Percentiles rank a stretch among this genome's conserved stretches.
These are phyloP conservation scores for Rubia tinctorum DNA, from an alignment of 305 asterid genomes.

Conservation along the genomic window DNA sequence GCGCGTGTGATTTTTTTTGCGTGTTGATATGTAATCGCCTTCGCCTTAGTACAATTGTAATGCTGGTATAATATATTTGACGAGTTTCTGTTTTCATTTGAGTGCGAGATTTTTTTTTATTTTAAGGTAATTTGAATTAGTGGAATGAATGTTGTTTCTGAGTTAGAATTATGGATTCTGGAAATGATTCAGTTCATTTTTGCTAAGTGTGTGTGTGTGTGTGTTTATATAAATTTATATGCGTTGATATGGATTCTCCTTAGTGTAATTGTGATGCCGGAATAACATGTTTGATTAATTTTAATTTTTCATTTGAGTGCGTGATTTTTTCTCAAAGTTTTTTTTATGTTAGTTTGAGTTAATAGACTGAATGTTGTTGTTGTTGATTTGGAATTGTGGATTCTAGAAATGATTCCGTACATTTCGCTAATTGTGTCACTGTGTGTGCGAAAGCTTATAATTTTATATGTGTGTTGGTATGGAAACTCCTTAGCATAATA, in stretches of 20 bases:
- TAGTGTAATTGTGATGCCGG: background rate
- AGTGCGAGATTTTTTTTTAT: too few species aligned
- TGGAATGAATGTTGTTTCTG: background rate
- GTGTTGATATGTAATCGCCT: background rate
- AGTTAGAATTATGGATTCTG: background rate
- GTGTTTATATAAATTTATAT: too few species aligned
- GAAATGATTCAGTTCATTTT: background rate
- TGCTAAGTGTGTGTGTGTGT: background rate
- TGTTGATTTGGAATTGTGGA: background rate
- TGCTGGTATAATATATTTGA: background rate
- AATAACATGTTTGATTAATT: background rate
- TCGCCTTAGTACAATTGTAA: too few species aligned
- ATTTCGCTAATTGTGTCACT: background rate
- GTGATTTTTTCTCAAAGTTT: background rate
- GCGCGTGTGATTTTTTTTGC: background rate
- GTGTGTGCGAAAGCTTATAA: background rate
- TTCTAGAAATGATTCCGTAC: background rate
- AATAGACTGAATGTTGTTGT: background rate
- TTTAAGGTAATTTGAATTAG: background rate
- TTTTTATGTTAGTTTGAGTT: background rate
- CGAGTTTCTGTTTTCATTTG: background rate
- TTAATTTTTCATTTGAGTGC: background rate
- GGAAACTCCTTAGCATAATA: background rate
- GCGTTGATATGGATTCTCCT: too few species aligned
- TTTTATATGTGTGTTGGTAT: background rate